Percentiles rank a stretch among this genome's conserved stretches.
These are phyloP conservation scores for Hypoxylon fragiforme DNA, from an alignment of 495 filamentous ascomycete genomes.

Conservation along the genomic window DNA sequence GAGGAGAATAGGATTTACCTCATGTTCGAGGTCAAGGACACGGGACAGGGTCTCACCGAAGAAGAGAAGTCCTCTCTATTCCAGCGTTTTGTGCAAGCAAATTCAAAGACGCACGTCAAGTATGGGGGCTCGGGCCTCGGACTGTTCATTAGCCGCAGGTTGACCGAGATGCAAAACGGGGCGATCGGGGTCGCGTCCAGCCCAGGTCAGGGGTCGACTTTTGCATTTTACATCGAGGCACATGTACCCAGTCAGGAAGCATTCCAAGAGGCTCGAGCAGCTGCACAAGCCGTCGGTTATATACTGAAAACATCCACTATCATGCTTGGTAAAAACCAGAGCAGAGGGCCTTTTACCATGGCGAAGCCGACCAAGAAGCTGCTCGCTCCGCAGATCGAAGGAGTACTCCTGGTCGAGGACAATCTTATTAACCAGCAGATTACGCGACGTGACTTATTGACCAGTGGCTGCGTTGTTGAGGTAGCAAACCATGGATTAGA, in stretches of 20 bases:
- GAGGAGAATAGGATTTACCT: slow-evolving; percentile 67
- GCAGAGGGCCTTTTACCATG: slow-evolving; percentile 27
- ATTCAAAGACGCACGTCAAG: slow-evolving; percentile 73
- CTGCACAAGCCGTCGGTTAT: slow-evolving; percentile 24
- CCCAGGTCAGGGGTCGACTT: slow-evolving; percentile 73
- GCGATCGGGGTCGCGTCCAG: slow-evolving; percentile 78
- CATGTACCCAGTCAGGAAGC: slow-evolving; percentile 27
- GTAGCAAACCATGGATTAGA: slow-evolving; percentile 82
- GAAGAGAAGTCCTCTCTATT: slow-evolving; percentile 77
- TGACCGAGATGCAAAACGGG: slow-evolving; percentile 81
- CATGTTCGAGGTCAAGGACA: slow-evolving; percentile 76
- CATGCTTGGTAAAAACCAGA: neutral
- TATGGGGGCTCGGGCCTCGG: slow-evolving; percentile 86
- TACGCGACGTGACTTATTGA: slow-evolving; percentile 68
- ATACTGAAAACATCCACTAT: slow-evolving; percentile 18
- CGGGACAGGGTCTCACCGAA: slow-evolving; percentile 73
- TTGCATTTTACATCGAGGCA: slow-evolving; percentile 72
- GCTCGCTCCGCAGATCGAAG: slow-evolving; percentile 32
- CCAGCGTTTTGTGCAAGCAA: slow-evolving; percentile 77
- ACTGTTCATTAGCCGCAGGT: slow-evolving; percentile 74
- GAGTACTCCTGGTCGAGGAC: slow-evolving; percentile 77
- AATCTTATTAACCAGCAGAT: slow-evolving; percentile 82
- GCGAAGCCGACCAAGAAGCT: slow-evolving; percentile 27
- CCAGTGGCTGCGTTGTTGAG: slow-evolving; percentile 66
- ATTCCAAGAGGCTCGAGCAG: slow-evolving; percentile 22